A percentile compares a stretch with the other conserved stretches of the same genome.
phyloP scores from a whole-genome alignment of 306 rosid species.

The Medicago lupulina region DNA sequence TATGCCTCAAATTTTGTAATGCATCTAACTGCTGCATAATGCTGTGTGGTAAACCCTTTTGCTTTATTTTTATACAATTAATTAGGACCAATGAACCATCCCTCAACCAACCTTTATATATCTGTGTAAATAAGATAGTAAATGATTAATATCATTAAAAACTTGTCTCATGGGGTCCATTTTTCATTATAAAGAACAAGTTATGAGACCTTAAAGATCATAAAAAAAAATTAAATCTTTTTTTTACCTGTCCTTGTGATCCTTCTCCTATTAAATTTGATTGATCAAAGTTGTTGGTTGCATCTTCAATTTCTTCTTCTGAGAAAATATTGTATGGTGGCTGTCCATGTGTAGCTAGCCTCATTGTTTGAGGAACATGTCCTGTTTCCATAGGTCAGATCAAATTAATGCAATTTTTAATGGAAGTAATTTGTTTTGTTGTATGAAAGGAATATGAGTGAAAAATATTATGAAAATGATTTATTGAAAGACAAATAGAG shows the following conservation, averaged over 20 bases:
- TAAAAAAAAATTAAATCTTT: no score
- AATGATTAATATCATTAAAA: slow-evolving; percentile 28
- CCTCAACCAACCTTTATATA: slow-evolving; percentile 73
- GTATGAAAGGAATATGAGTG: background rate
- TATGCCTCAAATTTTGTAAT: slow-evolving; percentile 75
- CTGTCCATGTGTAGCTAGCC: slow-evolving; percentile 62
- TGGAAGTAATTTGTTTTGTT: slow-evolving; percentile 10
- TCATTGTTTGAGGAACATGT: slow-evolving; percentile 73
- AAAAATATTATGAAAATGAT: background rate
- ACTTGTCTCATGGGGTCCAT: no score
- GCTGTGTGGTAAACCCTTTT: slow-evolving; percentile 63
- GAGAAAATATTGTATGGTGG: slow-evolving; percentile 76
- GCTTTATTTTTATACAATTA: slow-evolving; percentile 67
- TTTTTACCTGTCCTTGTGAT: slow-evolving; percentile 73
- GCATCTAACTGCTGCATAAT: slow-evolving; percentile 63
- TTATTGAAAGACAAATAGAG: background rate
- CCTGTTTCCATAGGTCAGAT: slow-evolving; percentile 54
- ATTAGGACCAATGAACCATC: slow-evolving; percentile 76
- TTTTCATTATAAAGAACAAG: background rate
- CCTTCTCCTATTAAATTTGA: slow-evolving; percentile 65
- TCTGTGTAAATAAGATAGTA: slow-evolving; percentile 47
- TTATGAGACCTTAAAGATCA: slow-evolving; percentile 27
- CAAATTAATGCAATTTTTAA: slow-evolving; percentile 37
- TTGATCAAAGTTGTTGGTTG: slow-evolving; percentile 77
- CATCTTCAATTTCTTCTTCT: slow-evolving; percentile 87